Conservation (phyloP, 73 alveolate genomes). For the Paramecium pentaurelia region DNA sequence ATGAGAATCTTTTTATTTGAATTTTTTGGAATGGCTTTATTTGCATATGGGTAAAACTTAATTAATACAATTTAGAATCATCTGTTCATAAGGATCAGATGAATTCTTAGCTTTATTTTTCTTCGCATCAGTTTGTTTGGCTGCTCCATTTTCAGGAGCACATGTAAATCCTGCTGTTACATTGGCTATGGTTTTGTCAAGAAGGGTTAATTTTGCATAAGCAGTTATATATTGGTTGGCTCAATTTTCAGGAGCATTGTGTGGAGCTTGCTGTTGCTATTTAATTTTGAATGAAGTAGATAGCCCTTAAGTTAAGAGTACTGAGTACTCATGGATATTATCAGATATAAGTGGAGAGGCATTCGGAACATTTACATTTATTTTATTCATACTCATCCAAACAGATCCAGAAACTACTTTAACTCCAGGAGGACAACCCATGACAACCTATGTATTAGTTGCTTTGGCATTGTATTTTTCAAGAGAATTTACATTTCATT, state of each 20-base stretch:
- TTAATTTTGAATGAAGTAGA: constrained; percentile 26
- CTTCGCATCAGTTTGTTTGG: constrained; percentile 49
- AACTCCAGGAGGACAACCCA: background rate
- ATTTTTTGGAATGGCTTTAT: constrained; percentile 24
- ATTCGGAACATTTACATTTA: constrained; percentile 3
- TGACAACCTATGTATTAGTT: constrained; percentile 24
- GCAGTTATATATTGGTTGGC: constrained; percentile 45
- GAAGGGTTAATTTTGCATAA: constrained; percentile 25
- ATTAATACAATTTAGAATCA: background rate
- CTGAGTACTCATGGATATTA: background rate
- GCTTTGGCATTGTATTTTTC: constrained; percentile 18
- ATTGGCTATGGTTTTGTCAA: constrained; percentile 22
- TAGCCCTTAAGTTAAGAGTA: background rate
- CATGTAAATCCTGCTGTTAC: constrained; percentile 48
- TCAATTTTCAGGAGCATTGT: constrained; percentile 31
- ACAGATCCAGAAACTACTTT: background rate
- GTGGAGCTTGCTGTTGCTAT: constrained; percentile 25
- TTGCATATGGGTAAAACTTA: constrained; percentile 19
- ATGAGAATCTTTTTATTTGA: constrained; percentile 24
- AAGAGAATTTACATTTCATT: constrained; percentile 32
- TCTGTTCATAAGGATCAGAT: constrained; percentile 37
- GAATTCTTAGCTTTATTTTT: constrained; percentile 29
- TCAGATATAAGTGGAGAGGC: constrained; percentile 18
- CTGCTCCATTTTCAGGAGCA: constrained; percentile 48
- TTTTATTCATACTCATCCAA: constrained; percentile 21